Conservation (phyloP, 495 filamentous ascomycete species). For the Hyphodiscus hymeniophilus region DNA sequence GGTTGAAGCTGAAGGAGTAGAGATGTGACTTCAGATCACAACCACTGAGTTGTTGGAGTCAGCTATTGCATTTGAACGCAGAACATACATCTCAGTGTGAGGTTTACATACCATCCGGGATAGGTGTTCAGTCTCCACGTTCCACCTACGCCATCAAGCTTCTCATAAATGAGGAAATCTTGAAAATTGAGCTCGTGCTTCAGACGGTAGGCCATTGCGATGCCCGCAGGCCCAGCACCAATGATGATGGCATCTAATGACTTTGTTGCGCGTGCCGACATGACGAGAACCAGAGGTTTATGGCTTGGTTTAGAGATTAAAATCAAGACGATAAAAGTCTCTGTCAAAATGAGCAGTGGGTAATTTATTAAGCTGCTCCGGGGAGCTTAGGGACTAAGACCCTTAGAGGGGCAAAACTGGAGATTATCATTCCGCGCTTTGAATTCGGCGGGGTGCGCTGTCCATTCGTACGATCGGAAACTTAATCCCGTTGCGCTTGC, state of each 20-base stretch:
- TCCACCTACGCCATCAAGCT: conserved; percentile 21
- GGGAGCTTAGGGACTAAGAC: not conserved
- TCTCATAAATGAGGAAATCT: conserved; percentile 25
- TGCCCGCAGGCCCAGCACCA: conserved; percentile 22
- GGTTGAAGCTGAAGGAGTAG: conserved; percentile 27
- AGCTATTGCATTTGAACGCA: not conserved
- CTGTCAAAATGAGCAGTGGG: not conserved
- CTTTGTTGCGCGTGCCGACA: too few species aligned
- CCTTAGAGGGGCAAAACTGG: not conserved
- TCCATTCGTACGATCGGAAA: not conserved
- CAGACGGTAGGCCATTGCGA: conserved; percentile 23
- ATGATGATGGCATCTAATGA: conserved; percentile 17
- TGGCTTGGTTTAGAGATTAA: too few species aligned
- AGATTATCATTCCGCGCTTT: not conserved
- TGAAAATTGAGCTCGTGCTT: conserved; percentile 23
- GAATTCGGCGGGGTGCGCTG: not conserved
- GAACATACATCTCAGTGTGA: not conserved
- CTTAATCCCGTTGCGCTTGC: too few species aligned
- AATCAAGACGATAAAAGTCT: not conserved
- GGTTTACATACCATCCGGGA: conserved; percentile 18
- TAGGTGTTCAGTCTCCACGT: conserved; percentile 27
- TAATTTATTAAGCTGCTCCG: not conserved
- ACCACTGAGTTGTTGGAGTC: conserved; percentile 11
- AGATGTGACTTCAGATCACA: conserved; percentile 24
- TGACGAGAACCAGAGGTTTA: too few species aligned